A percentile compares a stretch with the other conserved stretches of the same genome.
Conservation (phyloP, 441 rosid genomes). For the Capsella rubella region DNA sequence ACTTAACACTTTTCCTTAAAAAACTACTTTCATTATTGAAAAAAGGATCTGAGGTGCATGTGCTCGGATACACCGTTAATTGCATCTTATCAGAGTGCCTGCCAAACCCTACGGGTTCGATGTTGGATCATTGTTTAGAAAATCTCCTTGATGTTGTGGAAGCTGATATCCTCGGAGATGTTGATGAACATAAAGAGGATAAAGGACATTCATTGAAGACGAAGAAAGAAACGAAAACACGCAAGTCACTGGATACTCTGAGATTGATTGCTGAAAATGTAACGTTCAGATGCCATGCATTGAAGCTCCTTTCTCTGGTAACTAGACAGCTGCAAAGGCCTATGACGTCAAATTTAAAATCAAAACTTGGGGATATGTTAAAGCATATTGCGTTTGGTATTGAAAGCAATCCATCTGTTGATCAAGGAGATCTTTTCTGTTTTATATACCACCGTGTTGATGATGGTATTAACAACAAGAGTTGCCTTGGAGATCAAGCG, state of each 20-base stretch:
- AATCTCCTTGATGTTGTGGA: conserved; percentile 79
- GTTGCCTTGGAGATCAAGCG: conserved; percentile 45
- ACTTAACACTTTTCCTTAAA: conserved; percentile 65
- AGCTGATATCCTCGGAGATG: conserved; percentile 84
- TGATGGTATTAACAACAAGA: conserved; percentile 63
- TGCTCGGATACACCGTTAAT: conserved; percentile 80
- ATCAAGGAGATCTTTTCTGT: conserved; percentile 70
- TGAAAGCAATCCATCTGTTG: conserved; percentile 78
- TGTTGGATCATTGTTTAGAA: conserved; percentile 80
- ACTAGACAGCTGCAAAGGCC: conserved; percentile 66
- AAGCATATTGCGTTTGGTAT: conserved; percentile 78
- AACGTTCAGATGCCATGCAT: conserved; percentile 72
- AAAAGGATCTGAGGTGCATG: conserved; percentile 88
- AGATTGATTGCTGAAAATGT: conserved; percentile 72
- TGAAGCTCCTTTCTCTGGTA: conserved; percentile 71
- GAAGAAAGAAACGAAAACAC: conserved; percentile 86
- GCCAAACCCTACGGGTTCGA: conserved; percentile 53
- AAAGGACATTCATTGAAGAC: conserved; percentile 74
- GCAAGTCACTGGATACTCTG: conserved; percentile 79
- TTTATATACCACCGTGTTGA: conserved; percentile 68
- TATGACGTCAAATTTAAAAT: conserved; percentile 68
- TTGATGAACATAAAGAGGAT: conserved; percentile 90
- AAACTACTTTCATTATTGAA: conserved; percentile 55
- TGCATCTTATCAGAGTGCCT: conserved; percentile 68
- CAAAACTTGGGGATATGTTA: conserved; percentile 74